phyloP scores from a whole-genome alignment of 2,329 filamentous ascomycete genomes.

The Lasiodiplodia hormozganensis region DNA sequence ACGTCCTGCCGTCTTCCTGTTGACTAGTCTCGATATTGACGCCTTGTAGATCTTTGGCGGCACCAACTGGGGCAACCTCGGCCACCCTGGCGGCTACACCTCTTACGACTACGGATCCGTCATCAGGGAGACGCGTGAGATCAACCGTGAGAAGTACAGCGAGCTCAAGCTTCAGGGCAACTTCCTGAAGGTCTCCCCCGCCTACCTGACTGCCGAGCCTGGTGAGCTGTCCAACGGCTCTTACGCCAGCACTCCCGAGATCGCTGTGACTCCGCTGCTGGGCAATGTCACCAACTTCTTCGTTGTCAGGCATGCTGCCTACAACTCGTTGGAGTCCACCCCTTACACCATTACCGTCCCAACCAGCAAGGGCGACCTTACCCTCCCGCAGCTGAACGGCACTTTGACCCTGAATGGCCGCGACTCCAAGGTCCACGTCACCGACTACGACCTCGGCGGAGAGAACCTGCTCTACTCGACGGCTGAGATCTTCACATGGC shows the following conservation, averaged over 20 bases:
- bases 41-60: slow-evolving; percentile 68
- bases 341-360: slow-evolving; percentile 69
- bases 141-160: slow-evolving; percentile 77
- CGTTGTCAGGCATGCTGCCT: slow-evolving; percentile 70
- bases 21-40: not conserved
- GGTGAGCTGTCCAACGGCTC: slow-evolving; percentile 38
- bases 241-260: slow-evolving; percentile 51
- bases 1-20: slow-evolving; percentile 29
- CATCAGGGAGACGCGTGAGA: slow-evolving; percentile 72
- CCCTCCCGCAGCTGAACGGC: slow-evolving; percentile 65
- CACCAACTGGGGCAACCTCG: slow-evolving; percentile 81
- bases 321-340: slow-evolving; percentile 63
- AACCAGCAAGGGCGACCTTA: slow-evolving; percentile 64
- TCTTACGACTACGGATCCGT: slow-evolving; percentile 67
- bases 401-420: slow-evolving; percentile 65
- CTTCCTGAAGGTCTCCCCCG: slow-evolving; percentile 75
- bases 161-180: slow-evolving; percentile 79
- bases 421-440: slow-evolving; percentile 72
- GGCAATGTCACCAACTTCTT: slow-evolving; percentile 66
- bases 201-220: slow-evolving; percentile 63
- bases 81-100: slow-evolving; percentile 66
- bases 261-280: slow-evolving; percentile 68
- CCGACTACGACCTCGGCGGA: slow-evolving; percentile 69
- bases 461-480: slow-evolving; percentile 70
- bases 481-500: slow-evolving; percentile 72